Evolutionary conservation across 805 yeast species (phyloP).

Genomic region (Saccharomycopsis sp.): DNA sequence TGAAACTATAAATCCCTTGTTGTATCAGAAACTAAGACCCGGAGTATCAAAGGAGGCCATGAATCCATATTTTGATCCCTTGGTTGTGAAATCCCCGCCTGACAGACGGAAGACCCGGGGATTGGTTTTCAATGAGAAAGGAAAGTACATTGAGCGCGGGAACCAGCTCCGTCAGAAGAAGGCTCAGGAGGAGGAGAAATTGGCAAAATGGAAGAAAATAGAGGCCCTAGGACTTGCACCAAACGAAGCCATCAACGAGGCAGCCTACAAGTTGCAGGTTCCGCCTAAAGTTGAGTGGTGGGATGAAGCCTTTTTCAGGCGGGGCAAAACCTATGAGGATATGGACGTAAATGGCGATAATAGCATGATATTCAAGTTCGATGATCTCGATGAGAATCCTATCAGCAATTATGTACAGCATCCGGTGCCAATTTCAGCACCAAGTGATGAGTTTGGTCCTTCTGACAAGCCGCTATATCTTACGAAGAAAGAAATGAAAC

Average conservation of each 20-base stretch:
- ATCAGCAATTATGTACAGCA: slow-evolving; percentile 74
- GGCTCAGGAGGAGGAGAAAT: slow-evolving; percentile 29
- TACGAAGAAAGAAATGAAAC: slow-evolving; percentile 71
- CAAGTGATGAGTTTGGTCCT: slow-evolving; percentile 45
- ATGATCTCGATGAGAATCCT: slow-evolving; percentile 37
- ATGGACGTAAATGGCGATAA: slow-evolving; percentile 23
- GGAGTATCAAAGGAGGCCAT: slow-evolving; percentile 24
- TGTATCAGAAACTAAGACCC: slow-evolving; percentile 9
- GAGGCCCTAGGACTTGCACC: slow-evolving; percentile 42
- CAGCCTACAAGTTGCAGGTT: slow-evolving; percentile 35
- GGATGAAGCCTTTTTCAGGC: slow-evolving; percentile 56
- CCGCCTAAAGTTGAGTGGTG: slow-evolving; percentile 86
- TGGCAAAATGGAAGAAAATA: slow-evolving; percentile 29
- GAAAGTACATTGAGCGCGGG: slow-evolving; percentile 46
- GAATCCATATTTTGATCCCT: slow-evolving; percentile 35
- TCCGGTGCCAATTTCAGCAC: slow-evolving; percentile 60
- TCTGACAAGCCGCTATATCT: slow-evolving; percentile 45
- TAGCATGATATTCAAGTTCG: slow-evolving; percentile 25
- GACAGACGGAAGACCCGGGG: slow-evolving; percentile 30
- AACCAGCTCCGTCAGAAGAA: slow-evolving; percentile 40
- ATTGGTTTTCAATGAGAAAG: slow-evolving; percentile 50
- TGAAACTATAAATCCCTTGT: slow-evolving; percentile 1
- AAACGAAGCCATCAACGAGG: slow-evolving; percentile 50
- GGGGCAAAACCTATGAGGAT: slow-evolving; percentile 32
- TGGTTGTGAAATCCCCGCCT: slow-evolving; percentile 10